These are phyloP conservation scores for Tagetes erecta DNA, from an alignment of 129 eudicot species.

Conservation along the genomic window DNA sequence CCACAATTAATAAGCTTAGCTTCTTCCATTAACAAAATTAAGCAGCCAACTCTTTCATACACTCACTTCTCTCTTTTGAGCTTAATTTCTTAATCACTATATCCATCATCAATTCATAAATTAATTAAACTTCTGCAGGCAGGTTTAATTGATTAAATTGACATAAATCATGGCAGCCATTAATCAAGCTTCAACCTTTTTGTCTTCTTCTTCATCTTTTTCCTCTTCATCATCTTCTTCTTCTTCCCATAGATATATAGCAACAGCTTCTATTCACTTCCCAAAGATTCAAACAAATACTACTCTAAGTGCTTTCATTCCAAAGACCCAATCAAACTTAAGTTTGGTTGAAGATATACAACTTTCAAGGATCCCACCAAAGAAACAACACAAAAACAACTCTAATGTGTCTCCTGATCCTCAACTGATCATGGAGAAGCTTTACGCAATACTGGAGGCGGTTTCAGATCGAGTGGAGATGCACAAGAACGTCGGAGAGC, in stretches of 20 bases:
- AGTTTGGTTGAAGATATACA: constrained; percentile 29
- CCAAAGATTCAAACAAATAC: constrained; percentile 21
- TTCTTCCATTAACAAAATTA: constrained; percentile 14
- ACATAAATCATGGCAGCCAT: constrained; percentile 28
- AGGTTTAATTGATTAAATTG: neutral
- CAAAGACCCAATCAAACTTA: constrained; percentile 23
- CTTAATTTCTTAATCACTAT: too few species aligned
- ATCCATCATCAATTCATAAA: too few species aligned
- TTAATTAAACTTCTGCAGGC: too few species aligned
- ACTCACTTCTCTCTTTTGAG: neutral
- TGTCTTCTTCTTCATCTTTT: constrained; percentile 14
- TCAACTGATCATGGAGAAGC: constrained; percentile 37
- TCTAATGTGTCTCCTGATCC: constrained; percentile 13
- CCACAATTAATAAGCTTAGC: neutral
- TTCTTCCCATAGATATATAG: constrained; percentile 17
- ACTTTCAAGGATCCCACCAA: constrained; percentile 18
- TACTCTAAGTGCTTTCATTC: neutral
- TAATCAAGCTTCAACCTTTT: constrained; percentile 26
- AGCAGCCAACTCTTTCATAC: constrained; percentile 13
- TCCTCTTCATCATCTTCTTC: constrained; percentile 21
- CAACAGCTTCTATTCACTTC: constrained; percentile 24
- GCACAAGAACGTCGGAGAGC: constrained; percentile 61
- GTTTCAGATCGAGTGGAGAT: constrained; percentile 67
- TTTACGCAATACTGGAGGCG: constrained; percentile 47
- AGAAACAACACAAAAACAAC: constrained; percentile 6